Evolutionary conservation across 768 basidiomycete genomes (phyloP), one percentile per base, ranked within the genome.

Genomic region (Amanita molliuscula): DNA sequence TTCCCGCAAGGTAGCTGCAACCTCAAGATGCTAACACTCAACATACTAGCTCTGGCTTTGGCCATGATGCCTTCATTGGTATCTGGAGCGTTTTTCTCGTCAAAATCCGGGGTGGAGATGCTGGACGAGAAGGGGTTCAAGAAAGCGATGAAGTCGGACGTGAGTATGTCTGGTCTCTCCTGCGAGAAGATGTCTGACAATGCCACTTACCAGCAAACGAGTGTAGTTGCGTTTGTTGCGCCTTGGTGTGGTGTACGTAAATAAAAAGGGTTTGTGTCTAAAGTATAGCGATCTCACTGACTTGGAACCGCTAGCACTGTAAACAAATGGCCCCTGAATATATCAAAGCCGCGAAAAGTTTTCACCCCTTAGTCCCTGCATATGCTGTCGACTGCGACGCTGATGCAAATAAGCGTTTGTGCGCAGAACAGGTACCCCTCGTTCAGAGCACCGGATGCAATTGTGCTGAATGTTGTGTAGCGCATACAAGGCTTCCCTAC

Each of bases 351-450:
- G 91, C 92, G 0, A 64, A 77, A 9, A 83, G 79, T 1, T 74
- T 96, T 6, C 72, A 80, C 52, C 92, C 94, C 3, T 71, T 96
- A 23, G 72, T 97, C 20, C 91, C 91, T 0, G 76, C 87, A 49
- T 96, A 93, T 63, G 90, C 92, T 10, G 78, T 97, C n/a, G 90
- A 97, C 62, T 97, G 93, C 55, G 92, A 96, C 59, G 82, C 77
- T 11, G 76, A 81, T 28, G 70, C 70, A 61, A 95, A 97, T 65
- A 92, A 85, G 64, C 74, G 70, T 8, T 66, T 97, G 6, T 97
- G 94, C 60, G 78, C 79, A 0, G 82, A 89, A 46, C 86, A 93
- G 71, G 82, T 75, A 52, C 29, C 64, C 64, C 52, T 6, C 20
- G 15, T 36, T 37, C 6, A 21, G 15, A 33, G 34, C 15, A 4